Conservation (phyloP, 768 basidiomycete species). For the Thelephora ganbajun region DNA sequence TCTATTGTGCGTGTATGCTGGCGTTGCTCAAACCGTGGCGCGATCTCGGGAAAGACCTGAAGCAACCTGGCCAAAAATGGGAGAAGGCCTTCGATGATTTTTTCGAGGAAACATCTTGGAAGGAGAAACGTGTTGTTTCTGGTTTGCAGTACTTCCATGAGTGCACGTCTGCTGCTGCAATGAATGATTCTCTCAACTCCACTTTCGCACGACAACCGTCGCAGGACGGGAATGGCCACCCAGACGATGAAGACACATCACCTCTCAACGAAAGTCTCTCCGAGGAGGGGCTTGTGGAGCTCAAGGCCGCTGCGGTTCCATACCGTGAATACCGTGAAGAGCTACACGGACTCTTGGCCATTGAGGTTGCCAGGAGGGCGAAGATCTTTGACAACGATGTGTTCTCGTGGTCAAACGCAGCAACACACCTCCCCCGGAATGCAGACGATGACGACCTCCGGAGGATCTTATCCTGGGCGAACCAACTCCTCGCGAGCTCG, state of each 20-base stretch:
- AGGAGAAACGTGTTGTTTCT: conserved; percentile 7
- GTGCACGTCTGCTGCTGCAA: conserved; percentile 3
- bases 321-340: too few relatives aligned
- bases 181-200: too few relatives aligned
- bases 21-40: conserved; percentile 24
- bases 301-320: too few relatives aligned
- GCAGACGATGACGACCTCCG: background rate
- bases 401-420: background rate
- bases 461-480: background rate
- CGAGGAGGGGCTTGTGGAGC: conserved; percentile 3
- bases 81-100: conserved; percentile 12
- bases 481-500: too few relatives aligned
- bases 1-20: conserved; percentile 24
- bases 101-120: background rate
- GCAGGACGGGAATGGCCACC: too few relatives aligned
- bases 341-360: conserved; percentile 5
- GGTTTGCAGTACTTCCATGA: conserved; percentile 24
- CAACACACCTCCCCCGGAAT: background rate
- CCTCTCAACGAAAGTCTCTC: too few relatives aligned
- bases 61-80: conserved; percentile 10
- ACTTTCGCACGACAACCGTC: too few relatives aligned
- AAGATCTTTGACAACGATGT: conserved; percentile 7
- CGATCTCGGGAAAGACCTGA: conserved; percentile 14
- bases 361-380: conserved; percentile 7
- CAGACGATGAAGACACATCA: too few relatives aligned